Conservation (phyloP, 2,329 filamentous ascomycete genomes). For the Colletotrichum incanum region DNA sequence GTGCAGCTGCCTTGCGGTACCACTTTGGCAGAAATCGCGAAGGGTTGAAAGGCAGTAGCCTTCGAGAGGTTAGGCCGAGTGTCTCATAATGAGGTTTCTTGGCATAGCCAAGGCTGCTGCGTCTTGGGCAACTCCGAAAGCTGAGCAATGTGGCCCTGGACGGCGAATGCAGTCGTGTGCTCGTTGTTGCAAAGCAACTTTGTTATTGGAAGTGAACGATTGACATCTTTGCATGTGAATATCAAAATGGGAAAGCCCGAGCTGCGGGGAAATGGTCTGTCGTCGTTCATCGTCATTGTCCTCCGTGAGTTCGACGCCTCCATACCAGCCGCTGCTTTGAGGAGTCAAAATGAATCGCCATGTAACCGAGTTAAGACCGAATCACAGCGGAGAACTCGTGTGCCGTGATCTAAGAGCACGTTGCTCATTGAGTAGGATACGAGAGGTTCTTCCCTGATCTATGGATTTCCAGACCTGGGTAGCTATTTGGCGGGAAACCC, state of each 20-base stretch:
- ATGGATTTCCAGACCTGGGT: neutral
- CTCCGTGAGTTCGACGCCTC: neutral
- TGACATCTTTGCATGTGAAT: neutral
- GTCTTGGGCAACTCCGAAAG: neutral
- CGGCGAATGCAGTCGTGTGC: neutral
- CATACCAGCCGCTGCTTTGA: neutral
- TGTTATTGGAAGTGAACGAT: no score
- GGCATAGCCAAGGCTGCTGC: constrained; percentile 2
- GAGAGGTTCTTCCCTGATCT: neutral
- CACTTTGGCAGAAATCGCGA: neutral
- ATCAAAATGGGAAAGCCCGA: no score
- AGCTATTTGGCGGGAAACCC: neutral
- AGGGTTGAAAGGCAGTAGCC: neutral
- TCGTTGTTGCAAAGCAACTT: neutral
- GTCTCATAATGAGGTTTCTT: constrained; percentile 3
- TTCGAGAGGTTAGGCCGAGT: neutral
- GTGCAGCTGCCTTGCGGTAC: neutral
- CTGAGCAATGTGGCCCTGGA: neutral
- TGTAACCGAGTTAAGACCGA: neutral
- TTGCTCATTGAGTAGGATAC: neutral
- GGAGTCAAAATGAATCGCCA: neutral
- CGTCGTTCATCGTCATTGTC: neutral
- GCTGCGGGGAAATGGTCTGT: neutral
- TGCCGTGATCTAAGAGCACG: neutral
- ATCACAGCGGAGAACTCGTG: neutral